phyloP scores from a whole-genome alignment of 192 early-diverging fungal genomes.

The Funneliformis geosporum region DNA sequence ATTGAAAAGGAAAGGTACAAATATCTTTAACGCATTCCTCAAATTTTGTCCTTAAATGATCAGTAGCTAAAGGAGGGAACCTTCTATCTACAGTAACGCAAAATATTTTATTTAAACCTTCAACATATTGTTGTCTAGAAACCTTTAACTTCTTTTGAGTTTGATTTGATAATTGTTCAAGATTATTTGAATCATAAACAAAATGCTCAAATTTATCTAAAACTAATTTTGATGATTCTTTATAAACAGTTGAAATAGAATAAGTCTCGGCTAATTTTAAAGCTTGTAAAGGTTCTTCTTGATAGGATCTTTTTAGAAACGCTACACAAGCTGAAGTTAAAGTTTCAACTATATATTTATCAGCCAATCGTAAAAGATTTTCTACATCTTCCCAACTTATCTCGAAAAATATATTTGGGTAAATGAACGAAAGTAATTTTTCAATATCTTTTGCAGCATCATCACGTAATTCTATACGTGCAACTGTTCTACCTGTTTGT shows the following conservation, averaged over 20 bases:
- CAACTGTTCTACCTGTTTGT: not conserved
- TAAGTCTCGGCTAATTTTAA: constrained; percentile 32
- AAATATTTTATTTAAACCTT: constrained; percentile 30
- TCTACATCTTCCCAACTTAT: constrained; percentile 25
- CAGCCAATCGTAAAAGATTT: constrained; percentile 24
- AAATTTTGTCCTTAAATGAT: constrained; percentile 32
- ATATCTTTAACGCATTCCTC: constrained; percentile 33
- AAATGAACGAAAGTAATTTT: constrained; percentile 29
- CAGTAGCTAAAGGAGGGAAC: constrained; percentile 26
- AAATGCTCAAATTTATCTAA: constrained; percentile 27
- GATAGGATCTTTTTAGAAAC: constrained; percentile 19
- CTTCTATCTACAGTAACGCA: constrained; percentile 19
- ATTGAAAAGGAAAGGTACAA: constrained; percentile 28
- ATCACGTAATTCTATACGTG: constrained; percentile 1
- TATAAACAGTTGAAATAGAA: constrained; percentile 23
- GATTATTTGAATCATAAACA: constrained; percentile 10
- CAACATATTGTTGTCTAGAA: constrained; percentile 29
- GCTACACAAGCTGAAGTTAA: constrained; percentile 24
- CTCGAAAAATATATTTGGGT: constrained; percentile 32
- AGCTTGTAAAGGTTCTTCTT: constrained; percentile 29
- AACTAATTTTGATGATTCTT: constrained; percentile 31
- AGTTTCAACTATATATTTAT: constrained; percentile 31
- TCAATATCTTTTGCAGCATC: constrained; percentile 17
- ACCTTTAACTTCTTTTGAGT: constrained; percentile 21
- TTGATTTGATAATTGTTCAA: not conserved